Conservation (phyloP, 371 early-diverging fungal genomes). For the Saksenaea vasiformis region DNA sequence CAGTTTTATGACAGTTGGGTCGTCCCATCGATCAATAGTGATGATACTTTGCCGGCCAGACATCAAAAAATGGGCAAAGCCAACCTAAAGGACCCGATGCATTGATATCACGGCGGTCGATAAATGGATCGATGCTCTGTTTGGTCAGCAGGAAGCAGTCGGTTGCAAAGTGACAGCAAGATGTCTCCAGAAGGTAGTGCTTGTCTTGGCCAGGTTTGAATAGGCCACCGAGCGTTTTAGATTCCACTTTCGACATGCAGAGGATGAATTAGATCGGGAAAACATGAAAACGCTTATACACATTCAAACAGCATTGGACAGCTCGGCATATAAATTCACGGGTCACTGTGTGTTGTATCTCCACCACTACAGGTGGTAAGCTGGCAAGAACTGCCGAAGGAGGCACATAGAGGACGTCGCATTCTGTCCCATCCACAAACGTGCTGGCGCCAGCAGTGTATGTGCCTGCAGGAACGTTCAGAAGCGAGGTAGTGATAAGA, state of each 20-base stretch:
- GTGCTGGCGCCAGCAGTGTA: conserved; percentile 16
- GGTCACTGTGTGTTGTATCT: conserved; percentile 17
- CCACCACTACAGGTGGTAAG: conserved; percentile 13
- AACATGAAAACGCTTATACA: too few species aligned
- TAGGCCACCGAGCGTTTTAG: too few species aligned
- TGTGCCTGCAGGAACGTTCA: not conserved
- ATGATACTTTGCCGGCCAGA: conserved; percentile 20
- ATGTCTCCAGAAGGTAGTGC: conserved; percentile 17
- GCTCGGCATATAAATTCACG: conserved; percentile 20
- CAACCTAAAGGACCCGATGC: conserved; percentile 16
- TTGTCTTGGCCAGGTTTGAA: conserved; percentile 1
- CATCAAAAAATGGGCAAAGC: conserved; percentile 17
- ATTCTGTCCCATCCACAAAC: conserved; percentile 18
- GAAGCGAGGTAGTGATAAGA: too few species aligned
- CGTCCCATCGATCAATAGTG: conserved; percentile 15
- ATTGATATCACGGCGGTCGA: conserved; percentile 14
- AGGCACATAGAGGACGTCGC: conserved; percentile 22
- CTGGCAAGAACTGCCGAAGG: conserved; percentile 14
- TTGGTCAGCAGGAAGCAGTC: conserved; percentile 21
- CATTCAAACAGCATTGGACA: conserved; percentile 1
- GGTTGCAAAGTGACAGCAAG: conserved; percentile 16
- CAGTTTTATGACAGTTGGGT: conserved; percentile 18
- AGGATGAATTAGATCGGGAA: too few species aligned
- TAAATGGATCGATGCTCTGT: conserved; percentile 17
- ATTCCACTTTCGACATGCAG: too few species aligned